Conservation (phyloP, 768 basidiomycete genomes). For the Suillus americanus region DNA sequence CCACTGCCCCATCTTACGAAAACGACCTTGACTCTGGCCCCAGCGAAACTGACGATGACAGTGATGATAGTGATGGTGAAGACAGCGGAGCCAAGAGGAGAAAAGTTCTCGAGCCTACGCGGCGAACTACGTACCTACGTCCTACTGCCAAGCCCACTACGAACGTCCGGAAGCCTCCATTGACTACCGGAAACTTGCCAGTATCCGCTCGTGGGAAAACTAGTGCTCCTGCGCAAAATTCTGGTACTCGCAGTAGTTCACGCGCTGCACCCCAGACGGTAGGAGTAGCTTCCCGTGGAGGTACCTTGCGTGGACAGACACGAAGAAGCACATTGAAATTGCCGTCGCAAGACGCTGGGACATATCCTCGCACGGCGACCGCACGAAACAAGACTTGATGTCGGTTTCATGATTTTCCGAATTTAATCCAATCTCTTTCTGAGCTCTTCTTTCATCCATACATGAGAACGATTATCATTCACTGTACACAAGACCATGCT, state of each 20-base stretch:
- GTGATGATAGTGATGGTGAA: slow-evolving; percentile 14
- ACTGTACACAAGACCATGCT: slow-evolving; percentile 26
- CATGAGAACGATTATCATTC: slow-evolving; percentile 7
- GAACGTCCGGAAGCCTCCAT: slow-evolving; percentile 14
- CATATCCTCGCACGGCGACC: slow-evolving; percentile 6
- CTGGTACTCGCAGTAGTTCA: slow-evolving; percentile 9
- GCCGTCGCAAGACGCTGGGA: neutral
- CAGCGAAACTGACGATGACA: slow-evolving; percentile 20
- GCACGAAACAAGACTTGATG: slow-evolving; percentile 21
- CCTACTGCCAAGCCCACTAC: slow-evolving; percentile 16
- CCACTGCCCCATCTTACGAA: slow-evolving; percentile 3
- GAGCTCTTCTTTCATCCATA: neutral
- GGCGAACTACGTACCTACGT: slow-evolving; percentile 27
- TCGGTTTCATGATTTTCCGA: slow-evolving; percentile 23
- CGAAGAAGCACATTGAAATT: neutral
- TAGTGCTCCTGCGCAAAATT: slow-evolving; percentile 9
- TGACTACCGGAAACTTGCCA: slow-evolving; percentile 12
- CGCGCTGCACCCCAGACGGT: neutral
- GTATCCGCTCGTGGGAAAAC: slow-evolving; percentile 11
- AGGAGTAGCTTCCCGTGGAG: neutral
- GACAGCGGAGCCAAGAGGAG: slow-evolving; percentile 23
- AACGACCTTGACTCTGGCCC: slow-evolving; percentile 21
- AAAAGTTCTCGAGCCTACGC: slow-evolving; percentile 24
- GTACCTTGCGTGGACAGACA: neutral
- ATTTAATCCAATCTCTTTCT: neutral